Percentiles rank a stretch among this genome's conserved stretches.
phyloP scores from a whole-genome alignment of 352 stramenopile genomes.

The Globisporangium abappressorium region DNA sequence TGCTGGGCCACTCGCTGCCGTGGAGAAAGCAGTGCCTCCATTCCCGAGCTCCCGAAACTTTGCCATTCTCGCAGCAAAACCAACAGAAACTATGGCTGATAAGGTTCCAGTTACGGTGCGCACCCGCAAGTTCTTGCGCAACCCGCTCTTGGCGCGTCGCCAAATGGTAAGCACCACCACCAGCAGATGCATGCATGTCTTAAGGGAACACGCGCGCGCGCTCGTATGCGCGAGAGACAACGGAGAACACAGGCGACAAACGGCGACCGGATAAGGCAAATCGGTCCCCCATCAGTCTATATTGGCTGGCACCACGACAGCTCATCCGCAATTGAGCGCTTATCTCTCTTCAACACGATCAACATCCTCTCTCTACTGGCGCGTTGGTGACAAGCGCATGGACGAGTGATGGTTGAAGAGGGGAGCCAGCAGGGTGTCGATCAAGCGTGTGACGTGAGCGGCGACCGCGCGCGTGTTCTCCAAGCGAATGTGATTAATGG shows the following conservation, averaged over 20 bases:
- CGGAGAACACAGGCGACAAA: background rate
- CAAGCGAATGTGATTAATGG: background rate
- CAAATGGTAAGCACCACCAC: constrained; percentile 90
- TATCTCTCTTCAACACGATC: background rate
- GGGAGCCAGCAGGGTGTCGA: background rate
- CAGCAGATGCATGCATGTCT: background rate
- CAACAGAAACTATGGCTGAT: constrained; percentile 88
- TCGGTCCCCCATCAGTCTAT: background rate
- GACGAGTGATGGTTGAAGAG: background rate
- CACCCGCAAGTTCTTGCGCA: constrained; percentile 99
- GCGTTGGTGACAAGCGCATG: background rate
- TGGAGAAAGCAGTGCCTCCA: background rate
- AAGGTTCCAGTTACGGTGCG: constrained; percentile 96
- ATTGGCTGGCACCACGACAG: background rate
- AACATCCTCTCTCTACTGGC: background rate
- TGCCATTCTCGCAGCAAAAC: constrained; percentile 48
- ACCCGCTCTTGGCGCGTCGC: constrained; percentile 95
- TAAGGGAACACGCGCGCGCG: background rate
- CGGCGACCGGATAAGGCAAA: background rate
- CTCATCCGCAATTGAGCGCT: background rate
- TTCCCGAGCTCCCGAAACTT: constrained; percentile 18
- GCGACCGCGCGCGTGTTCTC: background rate
- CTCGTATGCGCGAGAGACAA: background rate
- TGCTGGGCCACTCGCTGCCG: constrained; percentile 27
- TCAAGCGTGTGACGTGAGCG: background rate